A percentile compares a stretch with the other conserved stretches of the same genome.
phyloP scores from a whole-genome alignment of 2,329 filamentous ascomycete species.

The Stemphylium lycopersici region DNA sequence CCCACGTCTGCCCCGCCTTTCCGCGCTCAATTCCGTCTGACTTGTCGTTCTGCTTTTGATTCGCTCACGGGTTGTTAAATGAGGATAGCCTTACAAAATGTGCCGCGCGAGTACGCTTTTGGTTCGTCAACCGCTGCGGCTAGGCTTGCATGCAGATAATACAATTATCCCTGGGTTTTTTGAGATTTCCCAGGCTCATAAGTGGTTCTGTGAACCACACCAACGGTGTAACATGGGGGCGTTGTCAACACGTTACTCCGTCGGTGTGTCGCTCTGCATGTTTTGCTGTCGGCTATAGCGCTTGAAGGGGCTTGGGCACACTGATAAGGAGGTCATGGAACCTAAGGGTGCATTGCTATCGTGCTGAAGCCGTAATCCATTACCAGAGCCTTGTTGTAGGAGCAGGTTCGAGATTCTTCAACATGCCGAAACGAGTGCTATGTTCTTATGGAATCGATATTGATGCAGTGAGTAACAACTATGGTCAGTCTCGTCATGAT shows the following conservation, averaged over 20 bases:
- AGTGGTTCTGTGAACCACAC: not conserved
- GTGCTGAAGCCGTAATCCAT: not conserved
- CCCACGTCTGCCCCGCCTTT: constrained; percentile 18
- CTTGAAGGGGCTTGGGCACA: not conserved
- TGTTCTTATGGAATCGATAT: constrained; percentile 52
- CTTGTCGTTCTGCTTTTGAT: constrained; percentile 9
- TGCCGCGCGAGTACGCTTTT: not conserved
- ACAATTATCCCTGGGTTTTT: not conserved
- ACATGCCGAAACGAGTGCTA: constrained; percentile 47
- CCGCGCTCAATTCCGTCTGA: constrained; percentile 27
- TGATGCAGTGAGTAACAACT: constrained; percentile 42
- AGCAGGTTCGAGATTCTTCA: not conserved
- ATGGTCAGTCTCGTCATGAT: not conserved
- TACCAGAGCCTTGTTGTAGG: not conserved
- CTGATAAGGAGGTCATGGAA: constrained; percentile 1
- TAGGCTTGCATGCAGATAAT: not conserved
- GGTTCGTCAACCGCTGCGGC: constrained; percentile 1
- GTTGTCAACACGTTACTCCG: not conserved
- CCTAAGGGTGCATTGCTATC: not conserved
- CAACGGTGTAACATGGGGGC: not conserved
- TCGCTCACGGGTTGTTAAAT: not conserved
- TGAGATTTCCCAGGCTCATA: not conserved
- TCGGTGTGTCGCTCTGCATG: not conserved
- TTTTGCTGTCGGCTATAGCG: not conserved
- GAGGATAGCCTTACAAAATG: not conserved